A percentile compares a stretch with the other conserved stretches of the same genome.
Evolutionary conservation across 352 stramenopile genomes (phyloP).

Genomic region (Globisporangium okanoganense): DNA sequence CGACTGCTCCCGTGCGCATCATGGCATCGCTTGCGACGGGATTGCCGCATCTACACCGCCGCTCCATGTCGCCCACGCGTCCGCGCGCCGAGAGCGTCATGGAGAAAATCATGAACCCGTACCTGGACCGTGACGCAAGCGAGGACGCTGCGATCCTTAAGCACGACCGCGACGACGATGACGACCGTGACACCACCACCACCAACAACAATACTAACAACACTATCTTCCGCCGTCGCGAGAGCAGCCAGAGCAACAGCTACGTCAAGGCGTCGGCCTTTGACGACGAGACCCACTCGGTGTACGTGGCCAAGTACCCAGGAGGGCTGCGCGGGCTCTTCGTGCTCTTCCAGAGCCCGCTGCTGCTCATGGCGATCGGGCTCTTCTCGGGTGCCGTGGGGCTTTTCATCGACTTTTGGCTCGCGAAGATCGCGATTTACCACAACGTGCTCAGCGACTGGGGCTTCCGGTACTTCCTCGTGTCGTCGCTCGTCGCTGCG

Average conservation of each 20-base stretch:
- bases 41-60: slow-evolving; percentile 1
- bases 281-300: slow-evolving; percentile 67
- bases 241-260: neutral
- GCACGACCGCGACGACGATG: neutral
- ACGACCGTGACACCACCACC: too few relatives aligned
- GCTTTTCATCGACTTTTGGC: slow-evolving; percentile 60
- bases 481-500: slow-evolving; percentile 45
- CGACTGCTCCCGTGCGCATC: neutral
- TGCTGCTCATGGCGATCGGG: slow-evolving; percentile 62
- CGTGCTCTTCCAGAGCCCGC: slow-evolving; percentile 66
- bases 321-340: slow-evolving; percentile 52
- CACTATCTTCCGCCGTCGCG: too few relatives aligned
- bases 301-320: slow-evolving; percentile 69
- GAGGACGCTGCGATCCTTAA: neutral
- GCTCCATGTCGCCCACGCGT: slow-evolving; percentile 23
- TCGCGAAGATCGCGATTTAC: slow-evolving; percentile 58
- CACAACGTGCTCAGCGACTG: slow-evolving; percentile 48
- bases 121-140: slow-evolving; percentile 47
- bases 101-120: slow-evolving; percentile 73
- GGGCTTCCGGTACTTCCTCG: slow-evolving; percentile 56
- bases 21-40: neutral
- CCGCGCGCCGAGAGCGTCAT: slow-evolving; percentile 63
- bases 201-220: slow-evolving; percentile 1
- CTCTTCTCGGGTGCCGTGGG: slow-evolving; percentile 65
- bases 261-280: slow-evolving; percentile 61